These are phyloP conservation scores for Calocera viscosa DNA, from an alignment of 768 basidiomycete genomes.

Conservation along the genomic window DNA sequence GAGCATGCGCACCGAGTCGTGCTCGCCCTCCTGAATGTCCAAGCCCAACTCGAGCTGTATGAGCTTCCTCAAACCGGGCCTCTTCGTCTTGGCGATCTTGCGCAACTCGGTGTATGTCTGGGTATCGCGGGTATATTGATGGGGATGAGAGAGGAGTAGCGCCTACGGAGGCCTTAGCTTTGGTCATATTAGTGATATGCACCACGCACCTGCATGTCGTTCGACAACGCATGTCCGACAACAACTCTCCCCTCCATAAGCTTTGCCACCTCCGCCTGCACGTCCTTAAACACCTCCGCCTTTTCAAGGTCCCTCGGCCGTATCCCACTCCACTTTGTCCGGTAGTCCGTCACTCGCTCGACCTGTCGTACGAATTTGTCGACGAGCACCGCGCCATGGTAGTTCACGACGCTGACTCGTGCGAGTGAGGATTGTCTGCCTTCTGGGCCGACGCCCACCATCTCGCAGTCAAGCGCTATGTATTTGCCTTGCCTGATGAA, in stretches of 20 bases:
- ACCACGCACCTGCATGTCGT: conserved; percentile 66
- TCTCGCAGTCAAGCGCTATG: conserved; percentile 87
- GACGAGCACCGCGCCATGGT: conserved; percentile 60
- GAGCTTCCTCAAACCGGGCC: conserved; percentile 66
- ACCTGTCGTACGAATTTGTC: conserved; percentile 79
- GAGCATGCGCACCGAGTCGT: conserved; percentile 59
- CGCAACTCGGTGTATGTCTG: conserved; percentile 43
- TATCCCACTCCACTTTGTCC: conserved; percentile 82
- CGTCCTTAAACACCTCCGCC: conserved; percentile 68
- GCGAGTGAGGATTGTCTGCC: conserved; percentile 76
- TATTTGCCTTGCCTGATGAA: conserved; percentile 52
- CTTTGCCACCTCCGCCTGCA: conserved; percentile 66
- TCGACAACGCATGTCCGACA: conserved; percentile 81
- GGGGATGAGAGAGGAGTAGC: conserved; percentile 59
- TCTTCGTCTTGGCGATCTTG: conserved; percentile 39
- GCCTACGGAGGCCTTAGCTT: conserved; percentile 32
- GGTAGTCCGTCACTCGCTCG: conserved; percentile 83
- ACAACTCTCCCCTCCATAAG: conserved; percentile 66
- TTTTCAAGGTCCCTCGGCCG: conserved; percentile 57
- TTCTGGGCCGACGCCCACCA: conserved; percentile 88
- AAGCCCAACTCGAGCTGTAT: conserved; percentile 67
- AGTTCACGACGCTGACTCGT: conserved; percentile 83
- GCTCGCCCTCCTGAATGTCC: conserved; percentile 77
- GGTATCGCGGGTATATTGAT: conserved; percentile 52
- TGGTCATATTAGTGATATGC: neutral